Conservation (phyloP, 2,329 filamentous ascomycete species). For the Teratosphaeria zuluensis region DNA sequence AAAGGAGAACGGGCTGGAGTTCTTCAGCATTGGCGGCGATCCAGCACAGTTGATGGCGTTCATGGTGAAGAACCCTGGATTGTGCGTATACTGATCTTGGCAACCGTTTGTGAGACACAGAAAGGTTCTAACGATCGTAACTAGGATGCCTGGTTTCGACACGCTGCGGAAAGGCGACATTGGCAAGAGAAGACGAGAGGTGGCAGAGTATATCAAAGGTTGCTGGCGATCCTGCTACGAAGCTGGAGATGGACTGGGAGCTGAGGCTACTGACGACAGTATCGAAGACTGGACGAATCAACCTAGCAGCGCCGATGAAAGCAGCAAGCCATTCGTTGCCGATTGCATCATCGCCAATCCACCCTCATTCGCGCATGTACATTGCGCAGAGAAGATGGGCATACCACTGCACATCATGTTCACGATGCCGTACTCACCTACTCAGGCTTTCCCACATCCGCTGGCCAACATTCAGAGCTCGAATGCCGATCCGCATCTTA, state of each 20-base stretch:
- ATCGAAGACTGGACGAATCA: conserved; percentile 40
- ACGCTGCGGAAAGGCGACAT: conserved; percentile 69
- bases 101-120: too few relatives aligned
- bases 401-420: conserved; percentile 81
- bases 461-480: conserved; percentile 70
- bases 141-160: conserved; percentile 64
- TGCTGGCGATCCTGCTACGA: conserved; percentile 84
- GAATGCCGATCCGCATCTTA: conserved; percentile 65
- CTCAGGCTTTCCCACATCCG: conserved; percentile 75
- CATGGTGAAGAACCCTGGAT: conserved; percentile 80
- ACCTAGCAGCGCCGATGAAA: conserved; percentile 25
- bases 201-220: conserved; percentile 69
- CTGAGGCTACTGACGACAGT: conserved; percentile 26
- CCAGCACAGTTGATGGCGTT: conserved; percentile 54
- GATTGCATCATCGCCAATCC: conserved; percentile 74
- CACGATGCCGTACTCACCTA: conserved; percentile 89
- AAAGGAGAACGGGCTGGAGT: conserved; percentile 40
- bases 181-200: conserved; percentile 61
- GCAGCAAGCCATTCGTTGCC: conserved; percentile 61
- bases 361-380: conserved; percentile 66
- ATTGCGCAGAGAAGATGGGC: conserved; percentile 64
- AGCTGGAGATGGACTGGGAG: conserved; percentile 54
- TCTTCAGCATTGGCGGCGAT: conserved; percentile 43
- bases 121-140: too few relatives aligned
- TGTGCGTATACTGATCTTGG: conserved; percentile 26